phyloP scores from a whole-genome alignment of 192 early-diverging fungal species.

The Kickxella alabastrina region DNA sequence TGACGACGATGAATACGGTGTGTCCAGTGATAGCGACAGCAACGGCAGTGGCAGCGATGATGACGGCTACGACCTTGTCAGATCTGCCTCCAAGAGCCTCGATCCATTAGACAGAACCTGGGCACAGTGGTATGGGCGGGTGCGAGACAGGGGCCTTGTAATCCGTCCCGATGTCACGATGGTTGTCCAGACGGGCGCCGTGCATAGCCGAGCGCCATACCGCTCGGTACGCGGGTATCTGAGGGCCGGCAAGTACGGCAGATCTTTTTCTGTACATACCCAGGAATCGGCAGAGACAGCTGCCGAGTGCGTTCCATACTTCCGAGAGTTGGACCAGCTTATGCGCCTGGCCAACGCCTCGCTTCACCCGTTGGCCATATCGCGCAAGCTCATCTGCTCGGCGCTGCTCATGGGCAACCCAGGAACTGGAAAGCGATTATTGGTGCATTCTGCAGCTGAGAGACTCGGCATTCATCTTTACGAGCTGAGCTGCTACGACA shows the following conservation, averaged over 20 bases:
- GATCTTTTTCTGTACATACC: no score
- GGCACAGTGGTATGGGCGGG: slow-evolving; percentile 33
- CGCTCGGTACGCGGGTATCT: slow-evolving; percentile 16
- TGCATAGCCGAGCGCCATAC: slow-evolving; percentile 35
- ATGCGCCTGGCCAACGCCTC: slow-evolving; percentile 62
- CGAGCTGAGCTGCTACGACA: slow-evolving; percentile 77
- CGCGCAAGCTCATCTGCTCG: slow-evolving; percentile 66
- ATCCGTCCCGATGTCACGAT: slow-evolving; percentile 35
- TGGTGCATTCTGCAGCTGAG: slow-evolving; percentile 63
- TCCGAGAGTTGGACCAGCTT: slow-evolving; percentile 27
- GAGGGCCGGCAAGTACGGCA: neutral
- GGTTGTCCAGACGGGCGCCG: slow-evolving; percentile 36
- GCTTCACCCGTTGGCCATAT: slow-evolving; percentile 68
- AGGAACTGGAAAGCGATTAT: slow-evolving; percentile 78
- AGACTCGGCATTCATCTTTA: slow-evolving; percentile 73
- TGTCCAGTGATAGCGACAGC: slow-evolving; percentile 8
- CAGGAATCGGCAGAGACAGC: no score
- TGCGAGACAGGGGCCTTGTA: slow-evolving; percentile 18
- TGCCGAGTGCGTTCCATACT: slow-evolving; percentile 18
- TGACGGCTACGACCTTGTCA: neutral
- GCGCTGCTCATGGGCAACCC: slow-evolving; percentile 74
- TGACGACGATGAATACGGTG: slow-evolving; percentile 6
- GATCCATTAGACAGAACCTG: slow-evolving; percentile 16
- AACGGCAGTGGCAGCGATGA: slow-evolving; percentile 3
- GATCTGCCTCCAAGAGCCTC: neutral